These are phyloP conservation scores for Trichosporon sp. DNA, from an alignment of 1,284 basidiomycete genomes.

Conservation along the genomic window DNA sequence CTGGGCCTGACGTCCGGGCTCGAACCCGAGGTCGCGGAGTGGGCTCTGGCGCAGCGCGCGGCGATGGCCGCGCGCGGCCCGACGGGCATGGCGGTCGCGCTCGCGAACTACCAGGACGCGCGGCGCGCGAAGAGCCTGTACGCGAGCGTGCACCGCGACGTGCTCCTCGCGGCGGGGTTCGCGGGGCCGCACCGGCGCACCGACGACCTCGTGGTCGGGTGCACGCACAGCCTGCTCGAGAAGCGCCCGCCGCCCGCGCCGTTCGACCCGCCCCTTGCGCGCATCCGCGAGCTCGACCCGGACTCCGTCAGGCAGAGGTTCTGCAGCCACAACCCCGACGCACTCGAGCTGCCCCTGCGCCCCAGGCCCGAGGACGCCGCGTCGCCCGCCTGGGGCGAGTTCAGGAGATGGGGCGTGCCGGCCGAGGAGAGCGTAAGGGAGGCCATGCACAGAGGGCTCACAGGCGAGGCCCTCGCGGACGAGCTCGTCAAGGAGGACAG, in stretches of 20 bases:
- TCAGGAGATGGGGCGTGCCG: neutral
- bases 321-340: neutral
- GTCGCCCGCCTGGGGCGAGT: neutral
- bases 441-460: neutral
- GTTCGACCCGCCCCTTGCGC: neutral
- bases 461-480: neutral
- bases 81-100: conserved; percentile 75
- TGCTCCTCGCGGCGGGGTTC: neutral
- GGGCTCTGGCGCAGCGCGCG: conserved; percentile 66
- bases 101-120: conserved; percentile 60
- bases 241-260: neutral
- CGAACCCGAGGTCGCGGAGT: conserved; percentile 56
- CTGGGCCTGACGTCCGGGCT: conserved; percentile 52
- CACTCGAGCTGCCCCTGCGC: neutral
- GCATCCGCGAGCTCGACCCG: neutral
- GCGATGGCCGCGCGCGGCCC: conserved; percentile 67
- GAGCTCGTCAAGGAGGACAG: neutral
- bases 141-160: neutral
- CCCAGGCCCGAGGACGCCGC: neutral
- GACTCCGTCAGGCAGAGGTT: neutral
- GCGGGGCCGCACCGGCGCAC: neutral
- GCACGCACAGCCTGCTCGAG: neutral
- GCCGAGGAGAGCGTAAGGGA: neutral
- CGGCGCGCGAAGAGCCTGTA: neutral
- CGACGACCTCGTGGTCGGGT: neutral